Base-by-base conservation (phyloP, 2,329 filamentous ascomycete genomes). In the Tolypocladium sp. region DNA sequence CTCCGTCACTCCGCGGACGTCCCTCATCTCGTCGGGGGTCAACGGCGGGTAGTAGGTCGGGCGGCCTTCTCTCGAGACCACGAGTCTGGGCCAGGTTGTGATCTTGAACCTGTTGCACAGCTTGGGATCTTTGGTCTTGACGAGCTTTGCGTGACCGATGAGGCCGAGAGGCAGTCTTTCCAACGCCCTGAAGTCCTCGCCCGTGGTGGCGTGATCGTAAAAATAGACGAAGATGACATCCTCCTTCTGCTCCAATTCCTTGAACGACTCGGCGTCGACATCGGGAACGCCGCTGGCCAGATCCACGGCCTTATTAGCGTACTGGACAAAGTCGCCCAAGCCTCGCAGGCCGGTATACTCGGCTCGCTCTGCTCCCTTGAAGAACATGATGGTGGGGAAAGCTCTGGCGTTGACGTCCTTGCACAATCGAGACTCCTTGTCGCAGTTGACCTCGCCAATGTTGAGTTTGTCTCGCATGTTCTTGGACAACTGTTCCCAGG, bases 141-240 rank as follows among this genome's bases (percentile, higher is more conserved):
- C 92, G 57, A 99, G 79, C 72, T 90, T 94, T 35, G 91, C 94
- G 69, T 91, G 92, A 38, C 93, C 94, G 61, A 99, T 91, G 59
- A 99, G 82, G 72, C 86, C 92, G 58, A 97, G 80, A 20, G 91
- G 91, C 38, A 99, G 77, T 44, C 92, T 86, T 63, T 97, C 91
- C 51, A 99, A 79, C 27, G 93, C 92, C 66, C 82, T 80, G 69
- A 99, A 96, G 70, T 99, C 94, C 74, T 99, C 94, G 51, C 81
- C 87, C 0, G 92, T 95, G 2, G 93, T 97, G 15, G 94, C 94
- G 66, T 96, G 87, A 70, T 99, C 94, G 74, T 97, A 99, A 74
- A 97, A 96, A 77, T 97, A 99, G 65, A 96, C 77, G 73, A 99
- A 99, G 58, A 97, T 88, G 62, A 99, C 94, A 61, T 97, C 92